These are phyloP conservation scores for Cucurbita ficifolia DNA, from an alignment of 306 rosid species.

Conservation along the genomic window DNA sequence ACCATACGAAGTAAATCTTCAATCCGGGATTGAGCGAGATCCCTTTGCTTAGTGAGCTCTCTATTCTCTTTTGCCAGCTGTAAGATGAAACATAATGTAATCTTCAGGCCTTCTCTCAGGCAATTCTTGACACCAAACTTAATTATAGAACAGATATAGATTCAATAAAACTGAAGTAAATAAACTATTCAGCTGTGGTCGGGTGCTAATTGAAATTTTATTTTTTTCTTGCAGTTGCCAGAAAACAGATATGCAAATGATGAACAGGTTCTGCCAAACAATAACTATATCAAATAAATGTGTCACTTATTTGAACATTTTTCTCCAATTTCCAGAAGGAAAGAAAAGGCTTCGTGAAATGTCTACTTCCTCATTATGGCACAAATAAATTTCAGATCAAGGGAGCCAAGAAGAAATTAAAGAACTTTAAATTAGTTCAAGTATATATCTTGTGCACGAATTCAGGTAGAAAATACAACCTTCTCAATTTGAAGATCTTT, in stretches of 20 bases:
- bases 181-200: neutral
- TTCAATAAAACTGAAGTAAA: neutral
- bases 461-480: slow-evolving; percentile 28
- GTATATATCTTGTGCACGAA: neutral
- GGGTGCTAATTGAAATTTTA: neutral
- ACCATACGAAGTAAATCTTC: slow-evolving; percentile 64
- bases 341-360: neutral
- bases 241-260: neutral
- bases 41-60: slow-evolving; percentile 78
- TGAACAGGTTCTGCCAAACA: neutral
- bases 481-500: slow-evolving; percentile 92
- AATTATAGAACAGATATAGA: neutral
- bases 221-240: neutral
- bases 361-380: neutral
- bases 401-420: neutral
- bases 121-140: neutral
- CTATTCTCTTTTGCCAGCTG: slow-evolving; percentile 86
- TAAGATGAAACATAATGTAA: slow-evolving; percentile 7
- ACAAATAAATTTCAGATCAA: neutral
- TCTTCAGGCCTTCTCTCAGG: neutral
- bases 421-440: neutral
- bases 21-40: slow-evolving; percentile 86
- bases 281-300: neutral
- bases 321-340: neutral
- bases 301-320: neutral